Conservation (phyloP, 176 grass and related monocot species). For the Ensete glaucum region DNA sequence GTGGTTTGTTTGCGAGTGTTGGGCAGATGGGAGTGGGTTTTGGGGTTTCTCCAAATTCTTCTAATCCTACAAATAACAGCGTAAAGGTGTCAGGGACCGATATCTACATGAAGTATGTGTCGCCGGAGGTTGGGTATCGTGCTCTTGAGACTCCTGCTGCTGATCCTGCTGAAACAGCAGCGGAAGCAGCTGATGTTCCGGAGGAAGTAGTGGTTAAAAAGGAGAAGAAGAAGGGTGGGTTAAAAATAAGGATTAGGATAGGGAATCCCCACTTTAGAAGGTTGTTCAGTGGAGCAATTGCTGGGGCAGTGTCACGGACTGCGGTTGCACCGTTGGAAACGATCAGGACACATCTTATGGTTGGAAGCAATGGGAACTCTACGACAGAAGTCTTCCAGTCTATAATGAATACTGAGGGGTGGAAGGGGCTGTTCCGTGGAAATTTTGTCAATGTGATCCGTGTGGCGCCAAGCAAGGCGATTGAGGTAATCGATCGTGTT, state of each 20-base stretch:
- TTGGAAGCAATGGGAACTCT: constrained; percentile 46
- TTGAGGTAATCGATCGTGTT: constrained; percentile 36
- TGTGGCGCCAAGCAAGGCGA: constrained; percentile 76
- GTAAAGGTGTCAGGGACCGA: constrained; percentile 16
- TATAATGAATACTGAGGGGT: constrained; percentile 61
- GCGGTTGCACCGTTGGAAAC: constrained; percentile 83
- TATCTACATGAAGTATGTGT: constrained; percentile 19
- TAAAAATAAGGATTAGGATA: constrained; percentile 71
- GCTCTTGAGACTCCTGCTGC: background rate
- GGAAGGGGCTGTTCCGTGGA: constrained; percentile 76
- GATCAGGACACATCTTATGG: constrained; percentile 84
- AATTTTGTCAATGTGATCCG: constrained; percentile 81
- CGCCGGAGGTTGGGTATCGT: constrained; percentile 16
- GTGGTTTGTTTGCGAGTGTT: constrained; percentile 55
- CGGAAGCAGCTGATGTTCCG: background rate
- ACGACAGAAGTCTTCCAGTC: constrained; percentile 47
- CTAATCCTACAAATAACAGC: constrained; percentile 27
- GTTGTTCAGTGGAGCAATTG: constrained; percentile 63
- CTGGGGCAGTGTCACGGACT: constrained; percentile 68
- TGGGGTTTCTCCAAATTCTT: constrained; percentile 13
- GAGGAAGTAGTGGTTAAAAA: constrained; percentile 31
- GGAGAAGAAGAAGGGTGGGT: constrained; percentile 27
- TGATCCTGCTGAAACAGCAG: background rate
- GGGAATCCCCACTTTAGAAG: constrained; percentile 54
- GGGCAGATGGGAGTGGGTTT: constrained; percentile 29